A percentile compares a stretch with the other conserved stretches of the same genome.
phyloP scores from a whole-genome alignment of 805 yeast species.

The Candida broadrunensis region DNA sequence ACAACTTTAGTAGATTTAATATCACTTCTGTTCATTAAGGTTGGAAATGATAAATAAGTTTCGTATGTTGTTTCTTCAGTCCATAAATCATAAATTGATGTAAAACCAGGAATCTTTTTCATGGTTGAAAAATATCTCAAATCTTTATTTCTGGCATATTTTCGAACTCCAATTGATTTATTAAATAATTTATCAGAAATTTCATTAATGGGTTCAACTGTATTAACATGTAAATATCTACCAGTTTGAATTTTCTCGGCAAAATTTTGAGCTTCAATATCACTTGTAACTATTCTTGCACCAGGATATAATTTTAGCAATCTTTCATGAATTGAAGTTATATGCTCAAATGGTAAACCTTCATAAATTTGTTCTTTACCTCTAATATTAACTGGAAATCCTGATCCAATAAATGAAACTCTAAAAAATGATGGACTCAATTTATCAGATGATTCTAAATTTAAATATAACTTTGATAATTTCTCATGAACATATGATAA shows the following conservation, averaged over 20 bases:
- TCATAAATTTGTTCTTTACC: conserved; percentile 79
- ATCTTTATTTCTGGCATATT: conserved; percentile 73
- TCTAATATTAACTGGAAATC: conserved; percentile 76
- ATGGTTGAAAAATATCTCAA: conserved; percentile 66
- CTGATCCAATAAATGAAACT: conserved; percentile 77
- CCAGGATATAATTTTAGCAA: conserved; percentile 77
- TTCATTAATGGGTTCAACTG: conserved; percentile 68
- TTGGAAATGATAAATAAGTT: conserved; percentile 76
- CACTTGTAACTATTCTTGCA: conserved; percentile 63
- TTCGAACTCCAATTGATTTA: conserved; percentile 60
- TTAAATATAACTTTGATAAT: conserved; percentile 64
- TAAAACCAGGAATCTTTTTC: conserved; percentile 70
- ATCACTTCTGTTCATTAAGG: conserved; percentile 82
- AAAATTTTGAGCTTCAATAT: conserved; percentile 53
- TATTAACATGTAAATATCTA: conserved; percentile 65
- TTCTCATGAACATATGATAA: conserved; percentile 68
- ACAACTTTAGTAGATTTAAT: conserved; percentile 47
- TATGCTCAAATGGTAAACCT: conserved; percentile 84
- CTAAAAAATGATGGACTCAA: conserved; percentile 75
- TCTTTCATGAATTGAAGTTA: conserved; percentile 77
- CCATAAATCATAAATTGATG: conserved; percentile 75
- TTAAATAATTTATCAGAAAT: conserved; percentile 44
- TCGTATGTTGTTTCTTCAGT: conserved; percentile 83
- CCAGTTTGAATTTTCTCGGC: conserved; percentile 59
- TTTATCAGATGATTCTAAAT: conserved; percentile 66